A percentile compares a stretch with the other conserved stretches of the same genome.
Evolutionary conservation across 2,329 filamentous ascomycete species (phyloP).

Genomic region (Phialophora macrospora): DNA sequence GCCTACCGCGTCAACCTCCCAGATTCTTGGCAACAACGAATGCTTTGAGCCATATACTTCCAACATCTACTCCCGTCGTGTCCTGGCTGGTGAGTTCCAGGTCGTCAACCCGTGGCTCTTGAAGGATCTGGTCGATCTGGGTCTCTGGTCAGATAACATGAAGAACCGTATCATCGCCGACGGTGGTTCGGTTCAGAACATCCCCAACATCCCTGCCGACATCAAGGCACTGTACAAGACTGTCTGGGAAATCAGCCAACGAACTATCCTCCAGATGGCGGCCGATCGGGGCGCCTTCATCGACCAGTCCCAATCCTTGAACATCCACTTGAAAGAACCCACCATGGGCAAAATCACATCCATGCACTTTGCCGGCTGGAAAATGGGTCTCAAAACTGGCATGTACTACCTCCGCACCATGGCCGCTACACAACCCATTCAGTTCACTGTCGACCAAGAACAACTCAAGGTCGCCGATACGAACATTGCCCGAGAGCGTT

Average conservation of each 20-base stretch:
- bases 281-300: constrained; percentile 98
- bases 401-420: constrained; percentile 99
- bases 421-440: constrained; percentile 93
- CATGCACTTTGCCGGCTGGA: constrained; percentile 99
- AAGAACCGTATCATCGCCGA: constrained; percentile 99
- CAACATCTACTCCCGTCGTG: constrained; percentile 99
- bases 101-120: constrained; percentile 99
- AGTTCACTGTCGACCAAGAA: constrained; percentile 98
- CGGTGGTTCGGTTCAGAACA: constrained; percentile 92
- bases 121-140: constrained; percentile 97
- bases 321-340: constrained; percentile 99
- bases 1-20: constrained; percentile 95
- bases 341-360: constrained; percentile 99
- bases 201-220: constrained; percentile 93
- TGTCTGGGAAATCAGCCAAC: constrained; percentile 98
- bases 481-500: constrained; percentile 68
- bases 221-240: constrained; percentile 99
- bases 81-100: constrained; percentile 97
- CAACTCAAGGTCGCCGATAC: constrained; percentile 86
- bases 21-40: constrained; percentile 98
- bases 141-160: constrained; percentile 99
- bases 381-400: constrained; percentile 97
- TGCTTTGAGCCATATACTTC: constrained; percentile 99
- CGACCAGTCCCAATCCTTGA: constrained; percentile 97
- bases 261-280: constrained; percentile 94